These are phyloP conservation scores for Dichotomocladium elegans DNA, from an alignment of 371 early-diverging fungal genomes.

Conservation along the genomic window DNA sequence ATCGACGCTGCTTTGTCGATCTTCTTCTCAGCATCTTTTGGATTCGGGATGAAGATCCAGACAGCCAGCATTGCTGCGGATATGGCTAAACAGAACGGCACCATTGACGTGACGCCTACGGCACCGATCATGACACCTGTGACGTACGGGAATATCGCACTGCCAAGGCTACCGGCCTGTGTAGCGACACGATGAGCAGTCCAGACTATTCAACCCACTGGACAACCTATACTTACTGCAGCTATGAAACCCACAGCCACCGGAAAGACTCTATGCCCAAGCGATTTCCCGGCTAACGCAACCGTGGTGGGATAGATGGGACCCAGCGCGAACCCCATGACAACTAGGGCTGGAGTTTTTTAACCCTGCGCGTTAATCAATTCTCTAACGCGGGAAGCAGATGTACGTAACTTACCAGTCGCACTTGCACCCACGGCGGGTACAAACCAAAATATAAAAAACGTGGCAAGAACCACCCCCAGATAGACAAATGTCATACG, in stretches of 20 bases:
- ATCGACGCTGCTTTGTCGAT: too few species aligned
- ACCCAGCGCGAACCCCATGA: conserved; percentile 19
- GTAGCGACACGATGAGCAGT: neutral
- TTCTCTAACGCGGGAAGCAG: neutral
- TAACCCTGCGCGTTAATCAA: neutral
- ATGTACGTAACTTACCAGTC: conserved; percentile 2
- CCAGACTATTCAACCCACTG: neutral
- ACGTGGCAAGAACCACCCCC: conserved; percentile 9
- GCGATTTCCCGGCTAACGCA: conserved; percentile 14
- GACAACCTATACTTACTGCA: conserved; percentile 8
- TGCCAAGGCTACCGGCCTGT: conserved; percentile 18
- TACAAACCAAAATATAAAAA: conserved; percentile 15
- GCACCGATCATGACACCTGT: conserved; percentile 17
- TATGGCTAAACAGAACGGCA: conserved; percentile 21
- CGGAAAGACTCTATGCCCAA: conserved; percentile 14
- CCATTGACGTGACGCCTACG: conserved; percentile 15
- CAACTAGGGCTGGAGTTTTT: conserved; percentile 9
- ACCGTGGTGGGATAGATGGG: conserved; percentile 28
- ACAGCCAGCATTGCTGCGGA: conserved; percentile 7
- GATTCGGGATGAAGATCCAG: conserved; percentile 22
- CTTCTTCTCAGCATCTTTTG: too few species aligned
- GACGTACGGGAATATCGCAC: conserved; percentile 22
- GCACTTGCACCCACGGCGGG: conserved; percentile 16
- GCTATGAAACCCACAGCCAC: conserved; percentile 19
- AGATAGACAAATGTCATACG: conserved; percentile 21